phyloP scores from a whole-genome alignment of 2,329 filamentous ascomycete species.

The Cucurbitaria berberidis region DNA sequence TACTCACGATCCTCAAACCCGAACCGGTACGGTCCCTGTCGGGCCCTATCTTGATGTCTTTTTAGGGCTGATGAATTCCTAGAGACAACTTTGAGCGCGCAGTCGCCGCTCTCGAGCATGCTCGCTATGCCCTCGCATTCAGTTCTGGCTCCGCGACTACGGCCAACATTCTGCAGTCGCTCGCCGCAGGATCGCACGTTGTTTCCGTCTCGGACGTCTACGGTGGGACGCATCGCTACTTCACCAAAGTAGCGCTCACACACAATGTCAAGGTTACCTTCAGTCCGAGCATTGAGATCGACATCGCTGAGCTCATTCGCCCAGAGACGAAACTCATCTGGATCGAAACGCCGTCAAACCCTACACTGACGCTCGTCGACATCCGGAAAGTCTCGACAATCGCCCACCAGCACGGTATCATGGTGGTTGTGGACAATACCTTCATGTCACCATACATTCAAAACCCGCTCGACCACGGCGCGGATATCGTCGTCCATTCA shows the following conservation, averaged over 20 bases:
- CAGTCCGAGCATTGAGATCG: slow-evolving; percentile 87
- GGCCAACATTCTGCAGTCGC: slow-evolving; percentile 88
- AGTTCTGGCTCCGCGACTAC: slow-evolving; percentile 93
- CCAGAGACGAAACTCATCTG: slow-evolving; percentile 92
- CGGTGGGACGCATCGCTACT: slow-evolving; percentile 97
- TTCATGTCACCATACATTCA: slow-evolving; percentile 97
- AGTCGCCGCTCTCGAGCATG: slow-evolving; percentile 90
- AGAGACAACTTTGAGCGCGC: slow-evolving; percentile 91
- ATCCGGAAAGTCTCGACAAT: slow-evolving; percentile 82
- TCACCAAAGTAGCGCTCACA: slow-evolving; percentile 94
- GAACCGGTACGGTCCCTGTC: slow-evolving; percentile 64
- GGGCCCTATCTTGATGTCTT: background rate
- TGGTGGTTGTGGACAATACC: slow-evolving; percentile 99
- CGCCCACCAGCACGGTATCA: slow-evolving; percentile 85
- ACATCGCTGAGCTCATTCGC: slow-evolving; percentile 83
- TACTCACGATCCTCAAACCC: slow-evolving; percentile 94
- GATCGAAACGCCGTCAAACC: slow-evolving; percentile 96
- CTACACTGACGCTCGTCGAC: slow-evolving; percentile 90
- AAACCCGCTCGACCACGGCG: slow-evolving; percentile 92
- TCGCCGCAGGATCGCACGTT: slow-evolving; percentile 90
- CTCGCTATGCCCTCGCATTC: slow-evolving; percentile 91
- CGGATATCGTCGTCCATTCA: slow-evolving; percentile 94
- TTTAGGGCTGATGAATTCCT: slow-evolving; percentile 16
- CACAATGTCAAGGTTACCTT: slow-evolving; percentile 96
- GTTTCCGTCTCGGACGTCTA: slow-evolving; percentile 98